Base-by-base conservation (phyloP, 1,284 basidiomycete genomes). In the Termitomyces sp. region DNA sequence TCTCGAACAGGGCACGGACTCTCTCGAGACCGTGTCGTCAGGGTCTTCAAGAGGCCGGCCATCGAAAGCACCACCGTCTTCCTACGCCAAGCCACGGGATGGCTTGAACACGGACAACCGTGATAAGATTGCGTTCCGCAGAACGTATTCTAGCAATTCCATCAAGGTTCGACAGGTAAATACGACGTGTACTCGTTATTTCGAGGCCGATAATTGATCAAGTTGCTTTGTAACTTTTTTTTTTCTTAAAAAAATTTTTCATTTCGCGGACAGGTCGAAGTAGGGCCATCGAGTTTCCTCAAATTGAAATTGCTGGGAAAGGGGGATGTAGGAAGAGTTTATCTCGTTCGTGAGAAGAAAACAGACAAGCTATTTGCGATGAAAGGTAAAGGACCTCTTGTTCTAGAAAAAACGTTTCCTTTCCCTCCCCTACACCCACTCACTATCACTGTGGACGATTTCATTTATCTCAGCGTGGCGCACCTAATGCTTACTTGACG, bases 101-200 rank as follows among this genome's bases (percentile, higher is more conserved):
- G 71, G 70, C 40, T n/a, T n/a, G n/a, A 62, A 63, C 18, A 58
- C 64, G 28, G 77, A 79, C 11, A 74, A 74, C 6, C 79, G 82
- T 33, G 78, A 81, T 55, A 83, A 86, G 70, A 70, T 80, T 53
- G 83, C 89, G 30, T 98, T 98, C 72, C 81, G 92, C 57, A 74
- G 96, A 63, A 98, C 96, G 41, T 99, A 99, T 71, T 95, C 91
- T 43, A 94, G 91, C 67, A 97, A 97, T 71, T 97, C 93, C 39
- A 97, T 99, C 76, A 97, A 97, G 76, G 87, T 96, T 62, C 80
- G 86, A 68, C 80, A 86, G 69, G 91, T 91, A 69, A 70, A 84
- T 26, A 3, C 10, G 53, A 40, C 41, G 41, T 41, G 52, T 52
- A 34, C 31, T 18, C 33, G 33, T 33, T 37, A 30, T 39, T 52